Base-by-base conservation (phyloP, 129 eudicot genomes). In the Ambrosia trifida region DNA sequence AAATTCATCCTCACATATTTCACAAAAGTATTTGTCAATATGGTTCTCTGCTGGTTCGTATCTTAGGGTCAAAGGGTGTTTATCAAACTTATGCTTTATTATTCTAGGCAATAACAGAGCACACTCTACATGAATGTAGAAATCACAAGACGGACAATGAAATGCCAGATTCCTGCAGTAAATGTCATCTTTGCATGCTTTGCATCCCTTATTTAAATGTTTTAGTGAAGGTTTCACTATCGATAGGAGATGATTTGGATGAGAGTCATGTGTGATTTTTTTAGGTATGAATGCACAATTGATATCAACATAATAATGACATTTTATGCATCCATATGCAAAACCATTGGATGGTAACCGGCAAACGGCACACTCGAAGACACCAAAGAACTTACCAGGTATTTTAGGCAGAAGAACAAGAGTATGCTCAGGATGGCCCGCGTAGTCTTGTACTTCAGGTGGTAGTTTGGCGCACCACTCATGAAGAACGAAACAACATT, bases 191-290 rank as follows among this genome's bases (percentile, higher is more conserved):
- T 0, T 0, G 24, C 76, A 72, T 12, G 77, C 68, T 4, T 16
- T 8, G 50, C 77, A 72, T 2, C 1, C 8, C 7, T 0, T 8
- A 3, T 12, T 0, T 9, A 7, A 31, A 5, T n/a, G n/a, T n/a
- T n/a, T n/a, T n/a, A n/a, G n/a, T n/a, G n/a, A n/a, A n/a, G n/a
- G n/a, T n/a, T n/a, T n/a, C n/a, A n/a, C n/a, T 10, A 3, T 69
- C 33, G 24, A 61, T 4, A 73, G 46, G 12, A 60, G 43, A 31
- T 74, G 72, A 11, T n/a, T 13, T 0, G 63, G 73, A 19, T 69
- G 63, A 18, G 18, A 6, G 20, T 69, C 63, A 51, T 69, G 73
- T 11, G 62, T 69, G 49, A 69, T 69, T 51, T 51, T 36, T 51
- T 52, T 1, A 0, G 49, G 63, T 69, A 51, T 52, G 33, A 52